A percentile compares a stretch with the other conserved stretches of the same genome.
These are phyloP conservation scores for Volutella citrinella DNA, from an alignment of 2,329 filamentous ascomycete species.

Conservation along the genomic window DNA sequence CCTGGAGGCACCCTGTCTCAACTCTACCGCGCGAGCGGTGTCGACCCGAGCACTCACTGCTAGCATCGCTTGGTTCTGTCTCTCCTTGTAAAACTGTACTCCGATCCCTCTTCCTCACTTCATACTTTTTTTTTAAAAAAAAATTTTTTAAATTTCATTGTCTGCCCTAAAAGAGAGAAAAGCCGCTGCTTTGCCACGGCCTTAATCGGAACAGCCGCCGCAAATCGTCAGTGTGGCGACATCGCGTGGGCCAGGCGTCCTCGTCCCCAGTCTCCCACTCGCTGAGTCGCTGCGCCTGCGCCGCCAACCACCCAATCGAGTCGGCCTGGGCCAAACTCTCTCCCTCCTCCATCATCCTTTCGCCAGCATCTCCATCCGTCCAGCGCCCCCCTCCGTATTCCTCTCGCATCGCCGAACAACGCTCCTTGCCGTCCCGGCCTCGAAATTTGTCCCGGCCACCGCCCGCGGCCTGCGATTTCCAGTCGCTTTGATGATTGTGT, in stretches of 20 bases:
- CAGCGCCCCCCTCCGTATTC: background rate
- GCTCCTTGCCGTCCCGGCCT: conserved; percentile 5
- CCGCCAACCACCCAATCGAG: background rate
- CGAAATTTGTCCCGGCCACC: conserved; percentile 3
- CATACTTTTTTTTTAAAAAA: too few species aligned
- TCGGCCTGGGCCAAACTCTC: background rate
- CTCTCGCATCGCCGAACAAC: background rate
- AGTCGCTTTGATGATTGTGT: conserved; percentile 22
- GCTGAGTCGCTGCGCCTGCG: background rate
- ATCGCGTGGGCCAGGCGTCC: conserved; percentile 13
- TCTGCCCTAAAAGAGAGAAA: background rate
- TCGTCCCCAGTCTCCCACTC: background rate
- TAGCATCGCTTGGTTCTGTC: too few species aligned
- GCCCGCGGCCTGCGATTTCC: conserved; percentile 20
- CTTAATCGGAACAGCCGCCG: too few species aligned
- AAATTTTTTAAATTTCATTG: background rate
- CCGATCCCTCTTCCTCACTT: too few species aligned
- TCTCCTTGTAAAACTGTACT: too few species aligned
- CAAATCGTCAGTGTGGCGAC: conserved; percentile 13
- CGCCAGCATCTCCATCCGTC: background rate
- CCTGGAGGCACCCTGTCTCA: too few species aligned
- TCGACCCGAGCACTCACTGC: too few species aligned
- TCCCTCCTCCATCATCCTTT: background rate
- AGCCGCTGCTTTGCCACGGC: too few species aligned
- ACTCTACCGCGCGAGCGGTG: too few species aligned